Percentiles rank a stretch among this genome's conserved stretches.
Conservation (phyloP, 2,329 filamentous ascomycete genomes). For the Fusarium paranaense region DNA sequence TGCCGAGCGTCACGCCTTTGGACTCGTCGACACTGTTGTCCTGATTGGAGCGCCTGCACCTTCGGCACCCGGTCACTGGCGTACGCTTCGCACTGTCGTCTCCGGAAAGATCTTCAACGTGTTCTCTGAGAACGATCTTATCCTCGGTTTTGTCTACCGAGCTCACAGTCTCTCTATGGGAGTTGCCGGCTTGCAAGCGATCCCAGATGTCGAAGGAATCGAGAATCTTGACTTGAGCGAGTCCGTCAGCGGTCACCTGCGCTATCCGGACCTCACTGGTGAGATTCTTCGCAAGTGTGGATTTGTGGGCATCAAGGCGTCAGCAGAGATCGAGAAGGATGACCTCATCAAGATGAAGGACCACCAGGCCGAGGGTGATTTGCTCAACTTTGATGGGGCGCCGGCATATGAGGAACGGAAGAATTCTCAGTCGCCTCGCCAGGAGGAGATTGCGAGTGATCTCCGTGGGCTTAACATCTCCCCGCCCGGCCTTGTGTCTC, state of each 20-base stretch:
- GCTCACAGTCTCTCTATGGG: slow-evolving; percentile 85
- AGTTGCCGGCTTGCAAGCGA: slow-evolving; percentile 83
- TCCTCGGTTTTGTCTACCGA: slow-evolving; percentile 88
- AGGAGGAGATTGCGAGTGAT: slow-evolving; percentile 39
- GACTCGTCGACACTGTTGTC: slow-evolving; percentile 84
- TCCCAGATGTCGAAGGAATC: slow-evolving; percentile 75
- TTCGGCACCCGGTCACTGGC: slow-evolving; percentile 78
- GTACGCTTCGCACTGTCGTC: slow-evolving; percentile 80
- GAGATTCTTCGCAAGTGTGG: slow-evolving; percentile 65
- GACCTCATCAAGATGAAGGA: slow-evolving; percentile 61
- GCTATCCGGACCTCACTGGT: slow-evolving; percentile 63
- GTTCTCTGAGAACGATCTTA: slow-evolving; percentile 87
- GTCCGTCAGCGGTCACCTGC: slow-evolving; percentile 64
- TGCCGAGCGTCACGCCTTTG: slow-evolving; percentile 83
- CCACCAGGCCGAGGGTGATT: slow-evolving; percentile 45
- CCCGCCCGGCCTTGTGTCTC: slow-evolving; percentile 40
- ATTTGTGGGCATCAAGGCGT: slow-evolving; percentile 59
- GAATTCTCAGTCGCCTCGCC: slow-evolving; percentile 17
- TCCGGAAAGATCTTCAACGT: slow-evolving; percentile 88
- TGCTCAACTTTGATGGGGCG: slow-evolving; percentile 47
- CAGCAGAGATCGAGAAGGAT: slow-evolving; percentile 63
- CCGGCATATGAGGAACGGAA: slow-evolving; percentile 15
- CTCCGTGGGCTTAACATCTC: slow-evolving; percentile 46
- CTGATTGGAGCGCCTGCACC: slow-evolving; percentile 86
- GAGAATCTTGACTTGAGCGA: slow-evolving; percentile 65